Percentiles rank a stretch among this genome's conserved stretches.
These are phyloP conservation scores for Aspergillus sp. DNA, from an alignment of 2,329 filamentous ascomycete species.

Conservation along the genomic window DNA sequence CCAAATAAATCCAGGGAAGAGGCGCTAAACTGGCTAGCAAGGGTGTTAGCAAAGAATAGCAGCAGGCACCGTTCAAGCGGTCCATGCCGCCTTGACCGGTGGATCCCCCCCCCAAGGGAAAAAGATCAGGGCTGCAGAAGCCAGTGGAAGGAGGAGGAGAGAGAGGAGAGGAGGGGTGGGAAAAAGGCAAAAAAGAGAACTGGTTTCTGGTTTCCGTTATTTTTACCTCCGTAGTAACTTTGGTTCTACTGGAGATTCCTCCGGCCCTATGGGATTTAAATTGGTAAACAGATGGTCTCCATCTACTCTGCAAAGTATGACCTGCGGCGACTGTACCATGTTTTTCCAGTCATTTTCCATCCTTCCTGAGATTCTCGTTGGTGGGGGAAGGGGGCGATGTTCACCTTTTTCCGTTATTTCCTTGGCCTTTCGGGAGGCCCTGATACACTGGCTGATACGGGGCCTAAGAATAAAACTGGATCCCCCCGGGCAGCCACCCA, in stretches of 20 bases:
- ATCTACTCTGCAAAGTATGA: not conserved
- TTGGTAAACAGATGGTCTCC: not conserved
- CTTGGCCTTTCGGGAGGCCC: not conserved
- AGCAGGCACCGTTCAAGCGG: conserved; percentile 23
- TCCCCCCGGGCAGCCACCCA: not conserved
- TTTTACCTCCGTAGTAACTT: not conserved
- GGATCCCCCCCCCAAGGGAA: conserved; percentile 16
- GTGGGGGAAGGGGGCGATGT: not conserved
- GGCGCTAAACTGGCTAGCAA: conserved; percentile 7
- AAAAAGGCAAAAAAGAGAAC: not conserved
- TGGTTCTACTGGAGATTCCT: too few species aligned
- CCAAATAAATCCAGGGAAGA: conserved; percentile 14
- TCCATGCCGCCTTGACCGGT: conserved; percentile 25
- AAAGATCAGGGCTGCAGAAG: conserved; percentile 14
- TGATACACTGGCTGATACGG: not conserved
- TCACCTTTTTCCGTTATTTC: not conserved
- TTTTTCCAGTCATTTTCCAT: not conserved
- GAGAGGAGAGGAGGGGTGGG: not conserved
- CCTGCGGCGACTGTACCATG: not conserved
- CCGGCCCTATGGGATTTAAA: not conserved
- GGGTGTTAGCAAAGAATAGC: conserved; percentile 14
- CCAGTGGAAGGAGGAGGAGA: not conserved
- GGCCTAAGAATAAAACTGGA: not conserved
- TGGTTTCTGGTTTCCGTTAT: conserved; percentile 2
- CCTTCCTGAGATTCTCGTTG: not conserved